A percentile compares a stretch with the other conserved stretches of the same genome.
Conservation (phyloP, 495 filamentous ascomycete genomes). For the Podospora tetraspora region DNA sequence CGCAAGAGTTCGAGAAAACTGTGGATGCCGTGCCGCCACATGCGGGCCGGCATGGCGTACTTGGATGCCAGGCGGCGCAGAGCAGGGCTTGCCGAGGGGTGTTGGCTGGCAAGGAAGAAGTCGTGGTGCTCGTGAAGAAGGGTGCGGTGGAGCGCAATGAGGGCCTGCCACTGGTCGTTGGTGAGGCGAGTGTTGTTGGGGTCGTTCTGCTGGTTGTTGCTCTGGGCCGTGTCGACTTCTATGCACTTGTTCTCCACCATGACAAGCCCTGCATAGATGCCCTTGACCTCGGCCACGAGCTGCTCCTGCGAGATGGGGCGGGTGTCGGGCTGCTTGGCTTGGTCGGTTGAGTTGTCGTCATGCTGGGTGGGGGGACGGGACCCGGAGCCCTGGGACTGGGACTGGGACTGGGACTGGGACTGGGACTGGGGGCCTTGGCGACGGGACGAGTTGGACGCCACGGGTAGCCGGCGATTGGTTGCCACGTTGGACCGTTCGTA, state of each 20-base stretch:
- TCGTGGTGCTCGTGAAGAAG: slow-evolving; percentile 72
- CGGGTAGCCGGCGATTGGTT: slow-evolving; percentile 14
- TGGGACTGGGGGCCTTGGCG: slow-evolving; percentile 11
- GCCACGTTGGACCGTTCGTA: slow-evolving; percentile 19
- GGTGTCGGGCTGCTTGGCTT: slow-evolving; percentile 56
- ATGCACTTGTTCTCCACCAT: slow-evolving; percentile 80
- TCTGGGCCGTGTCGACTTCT: slow-evolving; percentile 61
- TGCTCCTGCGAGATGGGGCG: slow-evolving; percentile 70
- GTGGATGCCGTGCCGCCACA: slow-evolving; percentile 65
- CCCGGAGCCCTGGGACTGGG: slow-evolving; percentile 2
- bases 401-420: slow-evolving; percentile 6
- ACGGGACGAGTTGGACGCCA: slow-evolving; percentile 9
- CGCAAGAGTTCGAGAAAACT: slow-evolving; percentile 69
- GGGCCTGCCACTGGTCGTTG: slow-evolving; percentile 63
- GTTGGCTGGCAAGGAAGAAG: slow-evolving; percentile 71
- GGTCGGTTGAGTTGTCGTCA: slow-evolving; percentile 16
- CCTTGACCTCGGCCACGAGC: slow-evolving; percentile 63
- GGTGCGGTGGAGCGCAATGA: slow-evolving; percentile 66
- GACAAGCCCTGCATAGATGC: slow-evolving; percentile 69
- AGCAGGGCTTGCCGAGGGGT: slow-evolving; percentile 59
- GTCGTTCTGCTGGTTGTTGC: slow-evolving; percentile 30
- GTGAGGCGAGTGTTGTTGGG: slow-evolving; percentile 42
- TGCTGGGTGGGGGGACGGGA: neutral
- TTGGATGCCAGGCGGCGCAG: slow-evolving; percentile 57
- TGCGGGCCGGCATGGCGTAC: slow-evolving; percentile 73